These are phyloP conservation scores for Eimeria maxima DNA, from an alignment of 169 alveolate species.

Conservation along the genomic window DNA sequence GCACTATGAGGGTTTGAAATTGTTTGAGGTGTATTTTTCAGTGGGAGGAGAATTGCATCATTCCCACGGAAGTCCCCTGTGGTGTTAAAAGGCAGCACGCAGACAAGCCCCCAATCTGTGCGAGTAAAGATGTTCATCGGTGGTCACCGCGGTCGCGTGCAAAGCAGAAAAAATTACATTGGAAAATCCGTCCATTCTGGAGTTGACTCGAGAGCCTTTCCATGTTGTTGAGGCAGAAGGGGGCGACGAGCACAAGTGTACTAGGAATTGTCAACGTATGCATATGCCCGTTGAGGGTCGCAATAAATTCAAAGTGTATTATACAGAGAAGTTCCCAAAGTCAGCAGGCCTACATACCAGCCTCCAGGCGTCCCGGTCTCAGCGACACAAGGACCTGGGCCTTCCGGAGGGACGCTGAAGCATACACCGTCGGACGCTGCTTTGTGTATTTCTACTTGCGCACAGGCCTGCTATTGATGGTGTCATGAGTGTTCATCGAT, in stretches of 20 bases:
- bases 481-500: neutral
- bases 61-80: neutral
- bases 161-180: neutral
- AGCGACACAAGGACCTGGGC: neutral
- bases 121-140: neutral
- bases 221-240: neutral
- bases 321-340: neutral
- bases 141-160: neutral
- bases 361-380: neutral
- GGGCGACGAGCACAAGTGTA: neutral
- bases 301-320: neutral
- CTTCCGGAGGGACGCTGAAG: neutral
- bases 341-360: neutral
- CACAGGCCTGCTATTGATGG: neutral
- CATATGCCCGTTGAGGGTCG: neutral
- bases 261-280: neutral
- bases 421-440: no score
- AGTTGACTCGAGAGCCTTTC: neutral
- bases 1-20: neutral
- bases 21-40: neutral
- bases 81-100: neutral
- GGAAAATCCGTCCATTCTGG: neutral
- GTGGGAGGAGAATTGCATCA: neutral
- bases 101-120: constrained; percentile 20
- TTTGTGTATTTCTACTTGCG: neutral